A percentile compares a stretch with the other conserved stretches of the same genome.
Conservation (phyloP, 2,329 filamentous ascomycete genomes). For the Sporothrix brunneoviolacea region DNA sequence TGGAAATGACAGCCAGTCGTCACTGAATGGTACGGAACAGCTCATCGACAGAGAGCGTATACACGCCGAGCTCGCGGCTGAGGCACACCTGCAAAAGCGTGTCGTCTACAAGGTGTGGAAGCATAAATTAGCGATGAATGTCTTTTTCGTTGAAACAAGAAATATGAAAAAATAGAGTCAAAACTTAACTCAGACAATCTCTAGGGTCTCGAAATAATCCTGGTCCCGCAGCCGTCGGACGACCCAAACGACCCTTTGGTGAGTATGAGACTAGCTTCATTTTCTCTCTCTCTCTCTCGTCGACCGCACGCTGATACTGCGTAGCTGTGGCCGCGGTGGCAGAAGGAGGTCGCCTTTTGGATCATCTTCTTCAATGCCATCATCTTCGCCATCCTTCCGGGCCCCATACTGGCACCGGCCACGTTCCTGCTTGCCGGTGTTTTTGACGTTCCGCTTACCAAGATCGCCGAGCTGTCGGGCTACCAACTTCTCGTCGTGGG, state of each 20-base stretch:
- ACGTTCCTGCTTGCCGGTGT: constrained; percentile 18
- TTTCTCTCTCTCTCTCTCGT: no score
- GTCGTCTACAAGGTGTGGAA: constrained; percentile 1
- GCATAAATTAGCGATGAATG: not conserved
- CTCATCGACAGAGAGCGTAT: not conserved
- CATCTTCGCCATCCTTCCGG: constrained; percentile 20
- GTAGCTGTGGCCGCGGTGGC: constrained; percentile 20
- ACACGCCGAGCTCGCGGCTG: not conserved
- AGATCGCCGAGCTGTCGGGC: constrained; percentile 19
- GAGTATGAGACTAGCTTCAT: not conserved
- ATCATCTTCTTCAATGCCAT: constrained; percentile 19
- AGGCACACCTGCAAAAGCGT: not conserved
- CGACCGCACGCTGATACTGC: constrained; percentile 2
- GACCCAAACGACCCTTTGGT: constrained; percentile 20
- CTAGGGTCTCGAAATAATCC: constrained; percentile 18
- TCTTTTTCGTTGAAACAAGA: not conserved
- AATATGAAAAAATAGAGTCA: not conserved
- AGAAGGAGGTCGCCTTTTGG: constrained; percentile 20
- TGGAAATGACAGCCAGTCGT: not conserved
- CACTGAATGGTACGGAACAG: not conserved
- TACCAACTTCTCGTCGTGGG: constrained; percentile 20
- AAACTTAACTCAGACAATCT: not conserved
- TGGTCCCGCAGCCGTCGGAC: constrained; percentile 10
- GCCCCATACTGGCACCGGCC: constrained; percentile 18
- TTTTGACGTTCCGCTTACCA: constrained; percentile 23